Conservation (phyloP, 139 green algal species). For the Chlorella ohadii region DNA sequence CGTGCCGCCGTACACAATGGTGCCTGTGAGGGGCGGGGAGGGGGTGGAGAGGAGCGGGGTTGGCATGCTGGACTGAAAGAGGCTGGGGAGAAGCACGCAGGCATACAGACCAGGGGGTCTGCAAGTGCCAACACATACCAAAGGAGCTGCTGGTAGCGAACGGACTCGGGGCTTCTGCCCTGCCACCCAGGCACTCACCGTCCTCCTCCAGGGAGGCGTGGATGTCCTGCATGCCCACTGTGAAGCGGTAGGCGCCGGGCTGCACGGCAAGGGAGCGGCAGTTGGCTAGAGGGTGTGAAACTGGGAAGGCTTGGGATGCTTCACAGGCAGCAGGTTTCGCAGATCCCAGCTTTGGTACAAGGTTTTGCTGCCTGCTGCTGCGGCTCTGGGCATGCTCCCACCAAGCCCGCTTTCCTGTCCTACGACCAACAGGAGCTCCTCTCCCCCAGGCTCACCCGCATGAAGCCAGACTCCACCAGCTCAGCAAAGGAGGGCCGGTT, state of each 20-base stretch:
- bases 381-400: too few relatives aligned
- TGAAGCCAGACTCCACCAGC: constrained; percentile 51
- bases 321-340: too few relatives aligned
- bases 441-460: constrained; percentile 7
- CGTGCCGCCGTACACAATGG: constrained; percentile 52
- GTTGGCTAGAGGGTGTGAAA: background rate
- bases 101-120: too few relatives aligned
- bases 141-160: too few relatives aligned
- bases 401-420: too few relatives aligned
- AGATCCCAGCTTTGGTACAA: too few relatives aligned
- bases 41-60: too few relatives aligned
- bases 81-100: too few relatives aligned
- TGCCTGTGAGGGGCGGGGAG: constrained; percentile 19
- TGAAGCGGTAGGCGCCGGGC: constrained; percentile 56
- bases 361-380: too few relatives aligned
- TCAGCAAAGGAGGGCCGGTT: constrained; percentile 58
- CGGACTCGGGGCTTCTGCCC: too few relatives aligned
- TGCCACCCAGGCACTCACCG: background rate
- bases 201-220: constrained; percentile 32
- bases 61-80: too few relatives aligned
- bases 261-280: background rate
- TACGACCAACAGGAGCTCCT: too few relatives aligned
- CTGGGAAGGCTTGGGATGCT: background rate
- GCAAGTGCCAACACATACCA: background rate
- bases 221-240: constrained; percentile 53